phyloP scores from a whole-genome alignment of 1,284 basidiomycete genomes.

The Hemileia vastatrix region DNA sequence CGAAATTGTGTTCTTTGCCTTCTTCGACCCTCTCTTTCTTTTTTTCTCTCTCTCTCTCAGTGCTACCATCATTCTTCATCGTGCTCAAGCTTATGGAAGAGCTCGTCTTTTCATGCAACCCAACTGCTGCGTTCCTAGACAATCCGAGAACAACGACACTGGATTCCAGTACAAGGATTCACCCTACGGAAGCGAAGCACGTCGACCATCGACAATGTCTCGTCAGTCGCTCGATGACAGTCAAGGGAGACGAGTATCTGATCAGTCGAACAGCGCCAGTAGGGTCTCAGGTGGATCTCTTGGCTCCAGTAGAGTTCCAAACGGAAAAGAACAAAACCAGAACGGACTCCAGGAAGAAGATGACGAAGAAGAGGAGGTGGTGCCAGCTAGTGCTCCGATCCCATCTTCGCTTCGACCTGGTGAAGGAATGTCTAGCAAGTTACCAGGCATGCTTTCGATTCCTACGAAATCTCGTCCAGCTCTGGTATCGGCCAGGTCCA shows the following conservation, averaged over 20 bases:
- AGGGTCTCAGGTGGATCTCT: neutral
- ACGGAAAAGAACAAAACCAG: neutral
- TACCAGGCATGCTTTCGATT: neutral
- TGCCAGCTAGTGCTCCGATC: neutral
- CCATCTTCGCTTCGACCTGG: neutral
- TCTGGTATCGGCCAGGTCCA: neutral
- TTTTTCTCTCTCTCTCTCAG: neutral
- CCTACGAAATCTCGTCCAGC: neutral
- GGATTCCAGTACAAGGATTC: neutral
- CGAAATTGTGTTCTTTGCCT: no score
- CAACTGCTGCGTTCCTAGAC: slow-evolving; percentile 33
- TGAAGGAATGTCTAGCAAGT: neutral
- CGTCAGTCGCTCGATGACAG: no score
- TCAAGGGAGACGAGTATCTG: no score
- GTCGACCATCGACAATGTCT: no score
- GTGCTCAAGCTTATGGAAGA: slow-evolving; percentile 36
- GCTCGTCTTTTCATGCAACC: slow-evolving; percentile 35
- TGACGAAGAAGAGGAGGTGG: neutral
- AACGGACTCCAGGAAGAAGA: neutral
- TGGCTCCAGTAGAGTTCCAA: neutral
- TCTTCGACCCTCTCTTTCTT: neutral
- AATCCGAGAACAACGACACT: neutral
- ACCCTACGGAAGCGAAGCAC: no score
- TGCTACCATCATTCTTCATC: slow-evolving; percentile 32
- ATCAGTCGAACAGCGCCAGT: no score